These are phyloP conservation scores for Backusella circina DNA, from an alignment of 192 early-diverging fungal genomes.

Conservation along the genomic window DNA sequence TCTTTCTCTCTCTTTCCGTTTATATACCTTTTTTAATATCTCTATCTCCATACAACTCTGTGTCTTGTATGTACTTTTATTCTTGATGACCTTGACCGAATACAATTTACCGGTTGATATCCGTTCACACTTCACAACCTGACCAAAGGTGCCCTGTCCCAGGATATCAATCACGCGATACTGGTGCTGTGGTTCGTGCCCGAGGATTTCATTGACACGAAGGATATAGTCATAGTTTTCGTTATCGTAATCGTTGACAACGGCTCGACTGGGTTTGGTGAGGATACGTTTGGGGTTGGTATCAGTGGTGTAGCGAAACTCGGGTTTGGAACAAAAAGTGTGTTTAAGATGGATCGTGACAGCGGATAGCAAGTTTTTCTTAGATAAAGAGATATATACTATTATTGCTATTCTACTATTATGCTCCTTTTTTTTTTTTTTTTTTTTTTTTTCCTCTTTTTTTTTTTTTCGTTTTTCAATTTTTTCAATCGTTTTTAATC, in stretches of 20 bases:
- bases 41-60: constrained; percentile 95
- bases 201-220: constrained; percentile 93
- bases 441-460: background rate
- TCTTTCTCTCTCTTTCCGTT: background rate
- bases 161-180: constrained; percentile 90
- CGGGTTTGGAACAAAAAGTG: background rate
- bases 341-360: constrained; percentile 3
- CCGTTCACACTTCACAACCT: constrained; percentile 95
- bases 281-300: constrained; percentile 89
- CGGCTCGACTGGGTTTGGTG: constrained; percentile 90
- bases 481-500: background rate
- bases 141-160: constrained; percentile 98
- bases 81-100: constrained; percentile 98
- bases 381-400: background rate
- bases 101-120: constrained; percentile 84
- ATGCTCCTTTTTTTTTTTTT: background rate
- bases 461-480: background rate
- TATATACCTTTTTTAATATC: constrained; percentile 83
- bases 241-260: constrained; percentile 92
- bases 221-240: constrained; percentile 95
- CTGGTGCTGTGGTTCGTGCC: constrained; percentile 82
- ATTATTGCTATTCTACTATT: no score
- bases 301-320: constrained; percentile 70
- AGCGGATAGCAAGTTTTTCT: background rate
- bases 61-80: constrained; percentile 94